These are phyloP conservation scores for Lasiosphaeris hirsuta DNA, from an alignment of 495 filamentous ascomycete species.

Conservation along the genomic window DNA sequence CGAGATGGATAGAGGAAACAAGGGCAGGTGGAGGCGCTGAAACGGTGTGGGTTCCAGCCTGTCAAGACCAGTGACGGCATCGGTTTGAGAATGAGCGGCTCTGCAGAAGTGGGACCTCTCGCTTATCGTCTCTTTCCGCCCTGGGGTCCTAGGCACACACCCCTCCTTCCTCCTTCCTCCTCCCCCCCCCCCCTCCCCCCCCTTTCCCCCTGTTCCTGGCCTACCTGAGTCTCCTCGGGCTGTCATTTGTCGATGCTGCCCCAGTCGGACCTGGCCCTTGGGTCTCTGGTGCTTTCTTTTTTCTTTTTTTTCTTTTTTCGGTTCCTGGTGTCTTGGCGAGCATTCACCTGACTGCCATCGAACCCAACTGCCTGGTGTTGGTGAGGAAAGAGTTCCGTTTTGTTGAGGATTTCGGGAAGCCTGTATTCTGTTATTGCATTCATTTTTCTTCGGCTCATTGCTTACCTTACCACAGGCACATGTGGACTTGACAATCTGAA, in stretches of 20 bases:
- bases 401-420: too few species aligned
- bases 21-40: slow-evolving; percentile 8
- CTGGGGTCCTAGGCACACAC: neutral
- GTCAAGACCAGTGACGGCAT: slow-evolving; percentile 18
- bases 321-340: too few species aligned
- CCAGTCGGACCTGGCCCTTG: too few species aligned
- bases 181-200: neutral
- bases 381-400: too few species aligned
- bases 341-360: too few species aligned
- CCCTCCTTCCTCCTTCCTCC: neutral
- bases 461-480: too few species aligned
- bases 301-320: too few species aligned
- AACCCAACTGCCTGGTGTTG: too few species aligned
- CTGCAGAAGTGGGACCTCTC: slow-evolving; percentile 13
- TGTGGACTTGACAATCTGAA: too few species aligned
- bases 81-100: slow-evolving; percentile 27
- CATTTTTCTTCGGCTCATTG: too few species aligned
- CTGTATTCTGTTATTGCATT: too few species aligned
- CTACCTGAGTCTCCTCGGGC: neutral
- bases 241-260: neutral
- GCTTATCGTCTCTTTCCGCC: slow-evolving; percentile 11
- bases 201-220: slow-evolving; percentile 1
- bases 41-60: slow-evolving; percentile 22
- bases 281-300: too few species aligned
- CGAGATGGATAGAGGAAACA: neutral